Evolutionary conservation across 495 filamentous ascomycete species (phyloP).

Genomic region (Choiromyces venosus): DNA sequence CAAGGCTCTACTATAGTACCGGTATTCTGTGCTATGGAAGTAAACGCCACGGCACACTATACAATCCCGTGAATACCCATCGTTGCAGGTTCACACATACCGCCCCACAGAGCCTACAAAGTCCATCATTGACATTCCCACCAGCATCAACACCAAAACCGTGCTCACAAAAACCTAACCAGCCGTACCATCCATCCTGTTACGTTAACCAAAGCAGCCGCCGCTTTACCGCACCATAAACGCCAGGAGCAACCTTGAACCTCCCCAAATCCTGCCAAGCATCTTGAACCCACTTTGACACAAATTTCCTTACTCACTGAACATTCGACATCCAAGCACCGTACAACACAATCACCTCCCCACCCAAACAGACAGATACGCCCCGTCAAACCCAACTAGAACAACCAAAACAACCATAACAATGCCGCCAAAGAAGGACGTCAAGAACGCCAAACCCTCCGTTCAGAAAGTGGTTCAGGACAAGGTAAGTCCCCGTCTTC

Average conservation of each 20-base stretch:
- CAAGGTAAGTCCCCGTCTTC: constrained; percentile 54
- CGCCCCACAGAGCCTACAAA: background rate
- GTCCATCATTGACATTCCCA: background rate
- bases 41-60: background rate
- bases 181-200: background rate
- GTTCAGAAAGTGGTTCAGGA: constrained; percentile 70
- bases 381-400: constrained; percentile 7
- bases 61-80: background rate
- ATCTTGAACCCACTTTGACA: background rate
- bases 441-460: constrained; percentile 65
- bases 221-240: background rate
- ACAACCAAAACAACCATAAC: constrained; percentile 8
- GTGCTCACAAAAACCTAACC: background rate
- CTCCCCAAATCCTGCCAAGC: background rate
- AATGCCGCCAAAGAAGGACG: constrained; percentile 88
- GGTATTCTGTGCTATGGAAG: background rate
- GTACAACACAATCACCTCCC: background rate
- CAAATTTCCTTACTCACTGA: background rate
- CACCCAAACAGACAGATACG: constrained; percentile 5
- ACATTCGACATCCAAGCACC: background rate
- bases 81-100: background rate
- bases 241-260: background rate
- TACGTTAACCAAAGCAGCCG: background rate
- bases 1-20: too few relatives aligned
- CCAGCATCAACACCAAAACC: background rate